Evolutionary conservation across 169 alveolate genomes (phyloP).

Genomic region (Plasmodium vinckei): DNA sequence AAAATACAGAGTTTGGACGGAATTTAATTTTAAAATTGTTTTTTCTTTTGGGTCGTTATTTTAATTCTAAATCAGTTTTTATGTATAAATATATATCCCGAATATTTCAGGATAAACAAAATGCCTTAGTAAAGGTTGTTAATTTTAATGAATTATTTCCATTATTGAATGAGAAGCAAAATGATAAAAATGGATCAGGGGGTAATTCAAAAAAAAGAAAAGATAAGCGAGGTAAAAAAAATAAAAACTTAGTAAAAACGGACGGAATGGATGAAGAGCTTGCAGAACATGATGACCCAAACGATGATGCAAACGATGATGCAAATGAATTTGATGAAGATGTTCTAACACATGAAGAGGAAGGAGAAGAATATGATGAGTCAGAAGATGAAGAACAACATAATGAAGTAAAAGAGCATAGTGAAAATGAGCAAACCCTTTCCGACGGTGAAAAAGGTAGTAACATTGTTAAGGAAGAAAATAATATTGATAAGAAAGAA

Average conservation of each 20-base stretch:
- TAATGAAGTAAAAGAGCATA: neutral
- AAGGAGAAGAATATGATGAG: conserved; percentile 1
- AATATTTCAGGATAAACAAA: conserved; percentile 61
- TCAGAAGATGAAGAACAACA: conserved; percentile 2
- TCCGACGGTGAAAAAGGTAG: neutral
- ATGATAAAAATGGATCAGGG: conserved; percentile 17
- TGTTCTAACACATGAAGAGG: neutral
- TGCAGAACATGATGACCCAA: neutral
- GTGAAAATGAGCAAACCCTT: neutral
- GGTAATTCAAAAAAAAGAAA: conserved; percentile 24
- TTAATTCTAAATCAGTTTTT: conserved; percentile 68
- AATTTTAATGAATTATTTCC: conserved; percentile 71
- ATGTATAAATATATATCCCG: conserved; percentile 73
- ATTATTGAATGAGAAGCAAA: conserved; percentile 1
- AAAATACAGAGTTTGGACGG: conserved; percentile 66
- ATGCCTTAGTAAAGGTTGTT: conserved; percentile 17
- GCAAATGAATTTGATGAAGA: conserved; percentile 8
- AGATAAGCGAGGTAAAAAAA: conserved; percentile 9
- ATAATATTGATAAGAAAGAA: neutral
- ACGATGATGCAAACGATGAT: neutral
- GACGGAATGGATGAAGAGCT: conserved; percentile 35
- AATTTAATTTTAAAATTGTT: conserved; percentile 49
- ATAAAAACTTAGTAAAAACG: neutral
- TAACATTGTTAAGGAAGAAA: neutral
- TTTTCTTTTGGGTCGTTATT: conserved; percentile 61